Evolutionary conservation across 2,329 filamentous ascomycete species (phyloP).

Genomic region (Lasiodiplodia gonubiensis): DNA sequence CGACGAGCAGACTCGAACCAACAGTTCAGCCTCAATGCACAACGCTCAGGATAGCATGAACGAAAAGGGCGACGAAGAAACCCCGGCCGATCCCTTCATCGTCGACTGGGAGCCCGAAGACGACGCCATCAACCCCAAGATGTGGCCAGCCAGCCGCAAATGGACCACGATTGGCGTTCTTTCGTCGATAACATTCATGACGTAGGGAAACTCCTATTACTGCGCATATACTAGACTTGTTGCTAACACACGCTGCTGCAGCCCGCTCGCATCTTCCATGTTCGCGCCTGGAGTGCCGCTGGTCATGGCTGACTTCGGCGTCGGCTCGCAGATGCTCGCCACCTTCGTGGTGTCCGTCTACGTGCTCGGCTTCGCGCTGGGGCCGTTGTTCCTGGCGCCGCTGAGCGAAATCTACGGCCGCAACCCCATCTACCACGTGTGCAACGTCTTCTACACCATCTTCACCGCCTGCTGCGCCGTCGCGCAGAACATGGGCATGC

Average conservation of each 20-base stretch:
- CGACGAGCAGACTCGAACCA: constrained; percentile 8
- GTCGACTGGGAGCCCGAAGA: constrained; percentile 22
- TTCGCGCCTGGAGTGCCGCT: constrained; percentile 37
- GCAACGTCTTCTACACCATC: constrained; percentile 32
- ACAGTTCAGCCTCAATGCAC: not conserved
- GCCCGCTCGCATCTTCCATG: constrained; percentile 37
- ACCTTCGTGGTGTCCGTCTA: constrained; percentile 37
- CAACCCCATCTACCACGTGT: constrained; percentile 33
- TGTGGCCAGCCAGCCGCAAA: constrained; percentile 36
- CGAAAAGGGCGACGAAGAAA: not conserved
- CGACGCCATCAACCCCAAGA: constrained; percentile 36
- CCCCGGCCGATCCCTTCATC: constrained; percentile 9
- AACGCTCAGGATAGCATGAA: not conserved
- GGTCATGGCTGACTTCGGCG: constrained; percentile 34
- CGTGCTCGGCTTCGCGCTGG: constrained; percentile 37
- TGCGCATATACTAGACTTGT: not conserved
- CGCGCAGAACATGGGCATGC: constrained; percentile 33
- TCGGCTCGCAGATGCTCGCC: constrained; percentile 33
- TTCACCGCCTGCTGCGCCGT: constrained; percentile 39
- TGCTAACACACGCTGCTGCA: constrained; percentile 24
- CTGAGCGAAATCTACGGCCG: constrained; percentile 40
- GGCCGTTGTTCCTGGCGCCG: constrained; percentile 38
- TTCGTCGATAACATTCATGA: constrained; percentile 40
- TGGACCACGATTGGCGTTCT: constrained; percentile 41
- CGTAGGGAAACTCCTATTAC: constrained; percentile 32